Conservation (phyloP, 306 rosid species). For the Sesbania bispinosa region DNA sequence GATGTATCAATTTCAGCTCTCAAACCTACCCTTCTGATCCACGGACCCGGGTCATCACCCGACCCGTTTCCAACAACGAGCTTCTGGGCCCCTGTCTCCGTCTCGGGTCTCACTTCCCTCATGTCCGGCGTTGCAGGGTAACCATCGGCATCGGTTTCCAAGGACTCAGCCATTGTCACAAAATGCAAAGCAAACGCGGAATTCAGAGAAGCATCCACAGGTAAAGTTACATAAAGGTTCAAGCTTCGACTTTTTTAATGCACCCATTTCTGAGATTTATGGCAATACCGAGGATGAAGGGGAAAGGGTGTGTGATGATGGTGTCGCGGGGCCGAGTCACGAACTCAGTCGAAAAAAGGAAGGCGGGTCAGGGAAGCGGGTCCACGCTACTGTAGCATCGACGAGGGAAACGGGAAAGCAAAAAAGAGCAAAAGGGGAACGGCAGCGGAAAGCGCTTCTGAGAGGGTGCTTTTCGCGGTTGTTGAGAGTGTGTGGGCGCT, state of each 20-base stretch:
- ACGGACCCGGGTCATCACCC: slow-evolving; percentile 29
- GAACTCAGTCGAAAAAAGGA: slow-evolving; percentile 37
- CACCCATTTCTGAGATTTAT: slow-evolving; percentile 46
- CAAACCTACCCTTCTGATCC: slow-evolving; percentile 54
- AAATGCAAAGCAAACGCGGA: background rate
- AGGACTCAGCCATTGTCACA: slow-evolving; percentile 47
- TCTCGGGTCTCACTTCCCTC: slow-evolving; percentile 42
- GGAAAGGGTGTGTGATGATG: slow-evolving; percentile 43
- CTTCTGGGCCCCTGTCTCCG: slow-evolving; percentile 13
- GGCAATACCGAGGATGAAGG: slow-evolving; percentile 53
- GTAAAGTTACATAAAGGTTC: slow-evolving; percentile 19
- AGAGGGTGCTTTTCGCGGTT: slow-evolving; percentile 7
- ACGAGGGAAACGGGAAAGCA: background rate
- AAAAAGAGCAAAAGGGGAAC: slow-evolving; percentile 2
- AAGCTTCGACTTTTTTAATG: slow-evolving; percentile 33
- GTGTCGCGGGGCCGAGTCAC: slow-evolving; percentile 52
- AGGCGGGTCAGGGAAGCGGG: slow-evolving; percentile 36
- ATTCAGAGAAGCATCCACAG: slow-evolving; percentile 5
- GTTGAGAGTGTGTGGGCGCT: background rate
- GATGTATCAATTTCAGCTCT: slow-evolving; percentile 90
- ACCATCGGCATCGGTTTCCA: slow-evolving; percentile 24
- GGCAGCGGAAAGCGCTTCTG: slow-evolving; percentile 17
- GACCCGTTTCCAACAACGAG: slow-evolving; percentile 9
- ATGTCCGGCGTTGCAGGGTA: slow-evolving; percentile 59
- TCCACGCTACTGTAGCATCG: slow-evolving; percentile 23